Percentiles rank a stretch among this genome's conserved stretches.
phyloP scores from a whole-genome alignment of 352 stramenopile species.

The Pilasporangium apinafurcum region DNA sequence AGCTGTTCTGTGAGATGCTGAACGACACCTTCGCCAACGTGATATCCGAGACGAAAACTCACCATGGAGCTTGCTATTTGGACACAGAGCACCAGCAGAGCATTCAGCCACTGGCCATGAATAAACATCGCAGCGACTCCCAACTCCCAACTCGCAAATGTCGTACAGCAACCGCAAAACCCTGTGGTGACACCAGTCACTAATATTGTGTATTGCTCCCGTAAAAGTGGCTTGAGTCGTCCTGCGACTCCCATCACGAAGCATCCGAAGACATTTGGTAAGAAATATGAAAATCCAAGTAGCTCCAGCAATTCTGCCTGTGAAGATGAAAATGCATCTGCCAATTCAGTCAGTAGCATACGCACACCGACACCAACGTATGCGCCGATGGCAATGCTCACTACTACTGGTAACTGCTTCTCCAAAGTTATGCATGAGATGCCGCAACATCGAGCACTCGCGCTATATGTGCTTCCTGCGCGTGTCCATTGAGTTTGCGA shows the following conservation, averaged over 20 bases:
- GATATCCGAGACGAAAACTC: slow-evolving; percentile 35
- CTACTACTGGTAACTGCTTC: slow-evolving; percentile 20
- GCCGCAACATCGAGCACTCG: background rate
- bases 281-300: slow-evolving; percentile 44
- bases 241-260: slow-evolving; percentile 57
- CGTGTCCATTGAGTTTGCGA: slow-evolving; percentile 1
- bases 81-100: slow-evolving; percentile 35
- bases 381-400: slow-evolving; percentile 33
- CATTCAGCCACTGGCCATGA: slow-evolving; percentile 36
- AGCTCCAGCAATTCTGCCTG: slow-evolving; percentile 40
- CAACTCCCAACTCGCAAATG: slow-evolving; percentile 58
- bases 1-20: slow-evolving; percentile 29
- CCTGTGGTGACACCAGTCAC: slow-evolving; percentile 54
- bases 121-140: slow-evolving; percentile 40
- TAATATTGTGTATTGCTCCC: slow-evolving; percentile 35
- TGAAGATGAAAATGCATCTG: slow-evolving; percentile 17
- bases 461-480: background rate
- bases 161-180: slow-evolving; percentile 65
- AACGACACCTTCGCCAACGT: slow-evolving; percentile 33
- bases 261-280: slow-evolving; percentile 52
- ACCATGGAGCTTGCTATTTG: slow-evolving; percentile 36
- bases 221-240: slow-evolving; percentile 34
- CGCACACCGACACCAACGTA: slow-evolving; percentile 43
- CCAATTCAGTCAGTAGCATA: slow-evolving; percentile 45
- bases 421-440: slow-evolving; percentile 10